phyloP scores from a whole-genome alignment of 2,329 filamentous ascomycete species.

The Zasmidium angulare region DNA sequence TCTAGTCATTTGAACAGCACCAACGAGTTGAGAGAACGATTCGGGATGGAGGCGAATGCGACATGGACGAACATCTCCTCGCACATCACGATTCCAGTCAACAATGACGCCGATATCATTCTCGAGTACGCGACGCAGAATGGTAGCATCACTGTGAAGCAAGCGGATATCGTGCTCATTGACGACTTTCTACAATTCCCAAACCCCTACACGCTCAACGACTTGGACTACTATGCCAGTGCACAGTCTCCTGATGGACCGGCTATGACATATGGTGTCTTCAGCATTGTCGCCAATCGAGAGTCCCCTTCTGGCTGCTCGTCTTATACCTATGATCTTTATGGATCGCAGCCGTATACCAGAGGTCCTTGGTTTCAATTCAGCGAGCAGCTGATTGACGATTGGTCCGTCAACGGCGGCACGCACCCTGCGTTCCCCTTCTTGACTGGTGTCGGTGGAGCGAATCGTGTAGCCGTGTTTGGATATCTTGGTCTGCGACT shows the following conservation, averaged over 20 bases:
- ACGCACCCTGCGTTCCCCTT: constrained; percentile 71
- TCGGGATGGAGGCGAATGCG: constrained; percentile 55
- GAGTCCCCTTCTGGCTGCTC: constrained; percentile 67
- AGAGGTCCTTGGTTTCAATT: constrained; percentile 69
- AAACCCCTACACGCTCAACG: constrained; percentile 55
- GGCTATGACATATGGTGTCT: constrained; percentile 72
- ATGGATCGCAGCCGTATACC: constrained; percentile 63
- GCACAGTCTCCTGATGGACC: constrained; percentile 68
- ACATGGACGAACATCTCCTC: constrained; percentile 59
- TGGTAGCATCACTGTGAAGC: constrained; percentile 65
- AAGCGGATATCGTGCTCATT: constrained; percentile 68
- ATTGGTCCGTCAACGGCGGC: constrained; percentile 60
- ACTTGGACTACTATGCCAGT: constrained; percentile 69
- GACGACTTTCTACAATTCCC: constrained; percentile 65
- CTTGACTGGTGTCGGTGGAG: constrained; percentile 68
- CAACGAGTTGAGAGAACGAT: constrained; percentile 57
- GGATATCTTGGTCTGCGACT: constrained; percentile 66
- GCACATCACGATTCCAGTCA: constrained; percentile 57
- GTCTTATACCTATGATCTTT: constrained; percentile 66
- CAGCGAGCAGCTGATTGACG: constrained; percentile 67
- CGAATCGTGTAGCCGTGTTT: constrained; percentile 66
- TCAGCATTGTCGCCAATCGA: constrained; percentile 65
- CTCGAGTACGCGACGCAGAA: constrained; percentile 68
- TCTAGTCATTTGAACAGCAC: constrained; percentile 56
- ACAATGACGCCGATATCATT: constrained; percentile 58